Base-by-base conservation (phyloP, 768 basidiomycete species). In the Cystobasidium tubakii region DNA sequence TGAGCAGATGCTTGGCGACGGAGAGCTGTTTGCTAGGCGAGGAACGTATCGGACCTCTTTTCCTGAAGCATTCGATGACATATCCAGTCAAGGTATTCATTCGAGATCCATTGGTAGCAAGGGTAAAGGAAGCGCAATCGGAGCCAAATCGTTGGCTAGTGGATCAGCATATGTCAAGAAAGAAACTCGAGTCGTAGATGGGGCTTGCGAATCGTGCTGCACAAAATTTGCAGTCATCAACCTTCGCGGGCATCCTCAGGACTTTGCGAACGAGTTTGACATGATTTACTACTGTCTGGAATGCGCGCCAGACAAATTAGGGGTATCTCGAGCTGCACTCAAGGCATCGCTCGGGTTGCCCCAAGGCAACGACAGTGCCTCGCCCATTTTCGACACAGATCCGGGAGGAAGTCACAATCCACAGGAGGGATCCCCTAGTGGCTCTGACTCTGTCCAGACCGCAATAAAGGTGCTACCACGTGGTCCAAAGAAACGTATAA, bases 141-240 rank as follows among this genome's bases (percentile, higher is more conserved):
- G 53, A 54, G n/a, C 21, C 21, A 29, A 10, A 54, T n/a, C 53
- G 27, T n/a, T 10, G 4, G n/a, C 21, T n/a, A 19, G n/a, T 7
- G 53, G n/a, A n/a, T n/a, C 53, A 54, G 53, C 53, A 4, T n/a
- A n/a, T 29, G 21, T 63, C 7, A 63, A 63, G 27, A 63, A 63
- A 25, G 10, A 63, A 25, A 39, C 36, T n/a, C 62, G 62, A 21
- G 27, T 63, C 9, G 25, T 23, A 10, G 62, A 63, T n/a, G 62
- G 62, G 6, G n/a, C n/a, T n/a, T 63, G 62, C 62, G n/a, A 31
- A n/a, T 33, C 33, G 10, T 63, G 62, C 33, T 3, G 62, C 62
- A 39, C 21, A 33, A n/a, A 9, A 33, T 63, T 63, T n/a, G 62
- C 62, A 25, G n/a, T 13, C 21, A 63, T 63, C n/a, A 33, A 63